Evolutionary conservation across 345 rosid genomes (phyloP).

Genomic region (Populus nigra): DNA sequence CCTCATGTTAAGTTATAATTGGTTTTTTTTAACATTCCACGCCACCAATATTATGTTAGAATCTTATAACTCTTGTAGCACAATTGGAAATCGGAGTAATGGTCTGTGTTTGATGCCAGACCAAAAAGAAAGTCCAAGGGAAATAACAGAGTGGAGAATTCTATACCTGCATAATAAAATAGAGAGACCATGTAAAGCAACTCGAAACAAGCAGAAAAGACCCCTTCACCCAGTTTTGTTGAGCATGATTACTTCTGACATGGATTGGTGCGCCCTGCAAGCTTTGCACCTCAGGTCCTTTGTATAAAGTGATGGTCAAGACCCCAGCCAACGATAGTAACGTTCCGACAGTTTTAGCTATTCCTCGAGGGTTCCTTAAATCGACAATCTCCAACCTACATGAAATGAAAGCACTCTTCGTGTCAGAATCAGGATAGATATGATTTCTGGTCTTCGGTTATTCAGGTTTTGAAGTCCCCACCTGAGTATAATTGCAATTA

Average conservation of each 20-base stretch:
- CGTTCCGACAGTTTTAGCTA: slow-evolving; percentile 22
- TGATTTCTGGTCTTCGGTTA: background rate
- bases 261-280: slow-evolving; percentile 24
- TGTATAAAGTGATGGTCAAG: slow-evolving; percentile 20
- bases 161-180: slow-evolving; percentile 32
- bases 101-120: background rate
- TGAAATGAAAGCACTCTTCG: background rate
- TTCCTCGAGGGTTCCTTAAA: slow-evolving; percentile 10
- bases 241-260: slow-evolving; percentile 11
- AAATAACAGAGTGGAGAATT: background rate
- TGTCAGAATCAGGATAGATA: background rate
- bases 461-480: background rate
- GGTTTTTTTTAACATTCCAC: background rate
- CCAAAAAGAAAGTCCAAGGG: background rate
- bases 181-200: slow-evolving; percentile 23
- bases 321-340: slow-evolving; percentile 21
- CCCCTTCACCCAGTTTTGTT: slow-evolving; percentile 25
- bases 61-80: no score
- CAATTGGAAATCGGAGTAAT: no score
- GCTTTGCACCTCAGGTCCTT: slow-evolving; percentile 22
- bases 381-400: slow-evolving; percentile 26
- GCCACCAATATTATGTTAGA: no score
- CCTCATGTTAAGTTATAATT: background rate
- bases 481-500: slow-evolving; percentile 28
- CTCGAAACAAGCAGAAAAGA: slow-evolving; percentile 28